phyloP scores from a whole-genome alignment of 2,329 filamentous ascomycete species.

The Graphium sp. region DNA sequence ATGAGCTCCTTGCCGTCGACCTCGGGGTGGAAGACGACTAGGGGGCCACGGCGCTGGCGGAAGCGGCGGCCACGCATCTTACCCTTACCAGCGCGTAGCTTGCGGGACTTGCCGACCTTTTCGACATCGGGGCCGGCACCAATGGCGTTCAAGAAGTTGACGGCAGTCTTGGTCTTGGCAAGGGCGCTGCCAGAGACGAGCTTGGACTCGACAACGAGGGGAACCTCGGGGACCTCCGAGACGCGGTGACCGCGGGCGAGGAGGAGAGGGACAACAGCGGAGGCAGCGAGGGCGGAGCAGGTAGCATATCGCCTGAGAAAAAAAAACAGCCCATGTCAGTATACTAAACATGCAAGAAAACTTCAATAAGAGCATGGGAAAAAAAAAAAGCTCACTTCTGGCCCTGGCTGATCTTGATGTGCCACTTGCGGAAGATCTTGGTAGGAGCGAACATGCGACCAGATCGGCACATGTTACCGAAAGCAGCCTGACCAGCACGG shows the following conservation, averaged over 20 bases:
- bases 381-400: slow-evolving; percentile 56
- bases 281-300: slow-evolving; percentile 91
- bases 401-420: slow-evolving; percentile 98
- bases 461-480: slow-evolving; percentile 99
- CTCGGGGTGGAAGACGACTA: slow-evolving; percentile 94
- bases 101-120: slow-evolving; percentile 93
- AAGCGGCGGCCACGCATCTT: slow-evolving; percentile 94
- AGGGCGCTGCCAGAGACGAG: slow-evolving; percentile 67
- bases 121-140: slow-evolving; percentile 82
- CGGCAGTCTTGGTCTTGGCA: slow-evolving; percentile 76
- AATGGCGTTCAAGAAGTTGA: slow-evolving; percentile 75
- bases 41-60: slow-evolving; percentile 93
- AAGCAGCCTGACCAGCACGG: slow-evolving; percentile 98
- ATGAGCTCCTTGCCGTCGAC: slow-evolving; percentile 89
- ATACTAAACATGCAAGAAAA: no score
- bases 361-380: neutral
- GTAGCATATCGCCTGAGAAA: slow-evolving; percentile 75
- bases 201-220: slow-evolving; percentile 85
- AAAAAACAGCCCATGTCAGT: slow-evolving; percentile 11
- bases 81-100: slow-evolving; percentile 96
- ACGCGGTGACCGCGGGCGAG: slow-evolving; percentile 95
- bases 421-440: slow-evolving; percentile 99
- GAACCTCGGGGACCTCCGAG: slow-evolving; percentile 83
- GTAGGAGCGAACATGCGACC: slow-evolving; percentile 99
- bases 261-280: slow-evolving; percentile 84